Evolutionary conservation across 495 filamentous ascomycete species (phyloP).

Genomic region (Penicillium turbatum): DNA sequence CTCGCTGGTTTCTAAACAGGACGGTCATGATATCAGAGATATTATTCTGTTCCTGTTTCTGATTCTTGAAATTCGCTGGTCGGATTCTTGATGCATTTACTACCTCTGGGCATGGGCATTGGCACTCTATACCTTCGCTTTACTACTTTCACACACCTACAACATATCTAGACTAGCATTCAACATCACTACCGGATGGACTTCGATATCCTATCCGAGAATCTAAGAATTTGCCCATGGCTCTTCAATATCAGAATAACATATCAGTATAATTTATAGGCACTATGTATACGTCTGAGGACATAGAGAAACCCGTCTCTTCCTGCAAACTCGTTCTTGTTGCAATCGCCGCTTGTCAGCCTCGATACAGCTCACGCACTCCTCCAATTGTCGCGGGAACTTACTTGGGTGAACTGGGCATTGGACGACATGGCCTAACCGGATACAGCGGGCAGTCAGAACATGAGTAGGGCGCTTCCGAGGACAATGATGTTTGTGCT

Average conservation of each 20-base stretch:
- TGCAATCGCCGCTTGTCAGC: background rate
- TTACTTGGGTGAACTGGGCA: background rate
- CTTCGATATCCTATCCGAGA: constrained; percentile 24
- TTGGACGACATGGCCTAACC: background rate
- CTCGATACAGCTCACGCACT: background rate
- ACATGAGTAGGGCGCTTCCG: background rate
- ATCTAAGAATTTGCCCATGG: background rate
- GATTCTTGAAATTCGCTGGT: background rate
- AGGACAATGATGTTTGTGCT: background rate
- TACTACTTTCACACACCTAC: background rate
- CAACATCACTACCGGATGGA: constrained; percentile 15
- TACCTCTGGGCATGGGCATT: constrained; percentile 3
- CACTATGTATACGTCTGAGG: background rate
- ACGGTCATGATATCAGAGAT: background rate
- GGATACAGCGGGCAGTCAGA: background rate
- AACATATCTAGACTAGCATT: constrained; percentile 1
- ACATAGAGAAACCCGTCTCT: background rate
- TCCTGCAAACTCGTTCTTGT: background rate
- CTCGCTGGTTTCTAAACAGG: background rate
- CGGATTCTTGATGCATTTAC: constrained; percentile 5
- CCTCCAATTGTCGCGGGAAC: background rate
- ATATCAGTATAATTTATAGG: no score
- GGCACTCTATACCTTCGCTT: constrained; percentile 15
- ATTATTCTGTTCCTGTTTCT: background rate
- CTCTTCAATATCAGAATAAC: background rate